Conservation (phyloP, 108 stramenopile genomes). For the Parietichytrium sp. region DNA sequence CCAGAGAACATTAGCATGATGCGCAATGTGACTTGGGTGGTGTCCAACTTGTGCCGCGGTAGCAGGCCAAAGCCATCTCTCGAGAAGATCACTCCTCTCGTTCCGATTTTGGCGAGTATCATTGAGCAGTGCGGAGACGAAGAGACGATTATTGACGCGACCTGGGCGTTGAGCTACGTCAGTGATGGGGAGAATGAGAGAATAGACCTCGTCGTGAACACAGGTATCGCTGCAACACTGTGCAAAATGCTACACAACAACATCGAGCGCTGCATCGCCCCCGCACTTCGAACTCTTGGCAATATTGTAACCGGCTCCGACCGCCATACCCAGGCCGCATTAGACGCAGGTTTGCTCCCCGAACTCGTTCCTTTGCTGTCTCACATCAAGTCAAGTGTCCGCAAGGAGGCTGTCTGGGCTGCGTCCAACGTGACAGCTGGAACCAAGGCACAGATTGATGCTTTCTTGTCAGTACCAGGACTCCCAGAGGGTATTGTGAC, state of each 20-base stretch:
- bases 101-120: constrained; percentile 61
- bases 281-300: constrained; percentile 83
- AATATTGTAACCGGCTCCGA: constrained; percentile 88
- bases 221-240: constrained; percentile 55
- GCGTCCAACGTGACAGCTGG: constrained; percentile 89
- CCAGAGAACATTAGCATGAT: constrained; percentile 71
- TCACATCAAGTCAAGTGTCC: constrained; percentile 61
- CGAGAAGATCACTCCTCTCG: constrained; percentile 56
- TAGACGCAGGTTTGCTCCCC: constrained; percentile 72
- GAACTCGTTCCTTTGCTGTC: constrained; percentile 46
- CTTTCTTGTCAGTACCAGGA: constrained; percentile 50
- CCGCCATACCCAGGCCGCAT: constrained; percentile 75
- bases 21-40: constrained; percentile 78
- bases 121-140: constrained; percentile 37
- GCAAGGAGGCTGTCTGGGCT: constrained; percentile 87
- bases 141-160: constrained; percentile 33
- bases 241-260: constrained; percentile 59
- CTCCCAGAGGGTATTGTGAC: constrained; percentile 59
- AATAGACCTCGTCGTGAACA: constrained; percentile 69
- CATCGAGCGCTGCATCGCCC: constrained; percentile 57
- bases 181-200: constrained; percentile 62
- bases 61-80: constrained; percentile 73
- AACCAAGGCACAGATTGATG: constrained; percentile 68
- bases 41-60: constrained; percentile 90
- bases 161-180: constrained; percentile 32